Evolutionary conservation across 75 land plant species (phyloP).

Genomic region (Selaginella tamariscina): DNA sequence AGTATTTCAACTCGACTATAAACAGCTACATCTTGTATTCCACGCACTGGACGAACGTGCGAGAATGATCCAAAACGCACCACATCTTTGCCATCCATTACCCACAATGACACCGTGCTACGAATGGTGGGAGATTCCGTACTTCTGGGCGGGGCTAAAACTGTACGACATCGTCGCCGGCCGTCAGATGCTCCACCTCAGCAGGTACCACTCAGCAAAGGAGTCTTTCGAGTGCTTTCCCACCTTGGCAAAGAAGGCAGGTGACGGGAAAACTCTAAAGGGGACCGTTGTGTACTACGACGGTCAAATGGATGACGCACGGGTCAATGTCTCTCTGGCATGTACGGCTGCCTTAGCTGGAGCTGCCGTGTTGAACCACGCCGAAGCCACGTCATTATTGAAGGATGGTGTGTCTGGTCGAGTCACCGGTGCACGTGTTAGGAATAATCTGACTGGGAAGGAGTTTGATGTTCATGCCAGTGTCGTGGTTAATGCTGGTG

Average conservation of each 20-base stretch:
- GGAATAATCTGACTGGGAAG: constrained; percentile 67
- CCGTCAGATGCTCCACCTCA: constrained; percentile 61
- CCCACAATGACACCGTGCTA: constrained; percentile 99
- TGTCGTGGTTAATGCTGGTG: constrained; percentile 90
- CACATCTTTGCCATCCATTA: constrained; percentile 83
- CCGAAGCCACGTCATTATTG: constrained; percentile 62
- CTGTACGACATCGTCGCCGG: constrained; percentile 93
- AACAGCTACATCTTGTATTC: constrained; percentile 85
- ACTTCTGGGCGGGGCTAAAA: constrained; percentile 89
- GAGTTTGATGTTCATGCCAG: constrained; percentile 92
- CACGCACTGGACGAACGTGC: constrained; percentile 97
- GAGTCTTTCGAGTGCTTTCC: constrained; percentile 84
- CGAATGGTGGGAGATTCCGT: constrained; percentile 81
- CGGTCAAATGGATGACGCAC: constrained; percentile 96
- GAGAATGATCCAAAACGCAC: constrained; percentile 82
- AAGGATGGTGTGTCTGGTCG: constrained; percentile 52
- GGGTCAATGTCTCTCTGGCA: constrained; percentile 84
- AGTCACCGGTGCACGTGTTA: constrained; percentile 55
- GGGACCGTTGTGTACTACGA: constrained; percentile 97
- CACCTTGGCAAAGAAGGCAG: constrained; percentile 55
- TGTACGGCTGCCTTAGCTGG: constrained; percentile 95
- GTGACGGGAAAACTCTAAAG: constrained; percentile 46
- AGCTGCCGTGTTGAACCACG: constrained; percentile 82
- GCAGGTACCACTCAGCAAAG: constrained; percentile 69
- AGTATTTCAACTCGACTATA: constrained; percentile 80